phyloP scores from a whole-genome alignment of 2,329 filamentous ascomycete species.

The Chaetomiaceae sp. region DNA sequence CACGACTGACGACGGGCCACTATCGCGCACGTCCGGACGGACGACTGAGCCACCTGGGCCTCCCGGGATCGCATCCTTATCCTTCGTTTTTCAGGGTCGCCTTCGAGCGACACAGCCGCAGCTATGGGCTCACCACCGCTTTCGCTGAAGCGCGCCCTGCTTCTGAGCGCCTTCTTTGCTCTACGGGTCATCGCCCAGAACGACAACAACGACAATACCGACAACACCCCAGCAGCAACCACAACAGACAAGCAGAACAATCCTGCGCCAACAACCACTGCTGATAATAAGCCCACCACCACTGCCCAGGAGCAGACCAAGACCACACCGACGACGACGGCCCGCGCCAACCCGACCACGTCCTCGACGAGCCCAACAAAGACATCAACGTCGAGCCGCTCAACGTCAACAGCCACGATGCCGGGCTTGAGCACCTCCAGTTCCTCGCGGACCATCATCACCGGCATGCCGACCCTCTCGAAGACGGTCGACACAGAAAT shows the following conservation, averaged over 20 bases:
- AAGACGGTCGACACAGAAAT: conserved; percentile 32
- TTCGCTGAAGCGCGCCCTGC: conserved; percentile 33
- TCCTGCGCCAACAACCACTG: not conserved
- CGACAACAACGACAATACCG: conserved; percentile 11
- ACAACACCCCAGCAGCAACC: not conserved
- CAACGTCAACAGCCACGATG: not conserved
- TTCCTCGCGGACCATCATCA: conserved; percentile 16
- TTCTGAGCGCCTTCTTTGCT: conserved; percentile 29
- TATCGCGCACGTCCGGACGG: not conserved
- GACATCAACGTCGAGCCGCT: not conserved
- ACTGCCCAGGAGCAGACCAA: not conserved
- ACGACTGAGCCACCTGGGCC: not conserved
- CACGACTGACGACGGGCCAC: not conserved
- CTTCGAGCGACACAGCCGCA: conserved; percentile 4
- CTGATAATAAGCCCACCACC: not conserved
- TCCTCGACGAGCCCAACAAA: not conserved
- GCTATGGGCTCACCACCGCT: conserved; percentile 30
- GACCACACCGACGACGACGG: not conserved
- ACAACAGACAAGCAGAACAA: not conserved
- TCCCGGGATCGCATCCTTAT: not conserved
- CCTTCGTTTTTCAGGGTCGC: conserved; percentile 5
- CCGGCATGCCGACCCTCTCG: conserved; percentile 41
- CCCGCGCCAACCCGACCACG: not conserved
- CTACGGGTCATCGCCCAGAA: conserved; percentile 29
- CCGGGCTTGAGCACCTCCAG: conserved; percentile 21